Evolutionary conservation across 2,329 filamentous ascomycete genomes (phyloP).

Genomic region (Colletotrichum lini): DNA sequence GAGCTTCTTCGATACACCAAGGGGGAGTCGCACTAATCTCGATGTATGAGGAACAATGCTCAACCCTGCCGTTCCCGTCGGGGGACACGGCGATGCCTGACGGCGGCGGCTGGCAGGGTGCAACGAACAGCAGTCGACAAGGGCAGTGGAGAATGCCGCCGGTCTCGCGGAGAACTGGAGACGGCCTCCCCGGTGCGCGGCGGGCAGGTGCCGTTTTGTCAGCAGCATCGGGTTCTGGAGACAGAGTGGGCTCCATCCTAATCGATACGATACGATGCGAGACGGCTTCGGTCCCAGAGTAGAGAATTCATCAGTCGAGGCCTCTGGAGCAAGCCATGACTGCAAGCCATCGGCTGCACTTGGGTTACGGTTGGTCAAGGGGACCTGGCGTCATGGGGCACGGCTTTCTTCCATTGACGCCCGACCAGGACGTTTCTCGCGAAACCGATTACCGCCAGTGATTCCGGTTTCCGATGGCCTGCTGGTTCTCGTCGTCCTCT

Average conservation of each 20-base stretch:
- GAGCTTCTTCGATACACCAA: not conserved
- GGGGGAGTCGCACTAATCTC: not conserved
- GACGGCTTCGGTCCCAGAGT: not conserved
- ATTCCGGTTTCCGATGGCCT: not conserved
- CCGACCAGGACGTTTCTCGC: not conserved
- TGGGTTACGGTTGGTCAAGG: not conserved
- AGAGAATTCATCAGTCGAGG: not conserved
- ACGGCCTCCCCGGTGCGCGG: constrained; percentile 15
- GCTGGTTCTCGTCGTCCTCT: not conserved
- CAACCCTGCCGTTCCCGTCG: constrained; percentile 21
- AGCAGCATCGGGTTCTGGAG: constrained; percentile 13
- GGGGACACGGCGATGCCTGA: not conserved
- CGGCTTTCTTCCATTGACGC: not conserved
- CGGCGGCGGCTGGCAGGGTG: constrained; percentile 22
- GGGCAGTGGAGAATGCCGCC: constrained; percentile 11
- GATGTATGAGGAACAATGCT: constrained; percentile 3
- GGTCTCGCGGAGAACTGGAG: constrained; percentile 7
- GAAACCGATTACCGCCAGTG: not conserved
- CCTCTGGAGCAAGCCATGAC: not conserved
- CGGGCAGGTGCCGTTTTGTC: constrained; percentile 4
- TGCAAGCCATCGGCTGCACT: constrained; percentile 13
- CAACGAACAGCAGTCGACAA: not conserved
- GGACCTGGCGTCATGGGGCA: constrained; percentile 4
- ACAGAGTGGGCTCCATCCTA: constrained; percentile 7
- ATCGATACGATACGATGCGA: no score